These are phyloP conservation scores for Tetraselmis striata DNA, from an alignment of 139 green algal genomes.

Conservation along the genomic window DNA sequence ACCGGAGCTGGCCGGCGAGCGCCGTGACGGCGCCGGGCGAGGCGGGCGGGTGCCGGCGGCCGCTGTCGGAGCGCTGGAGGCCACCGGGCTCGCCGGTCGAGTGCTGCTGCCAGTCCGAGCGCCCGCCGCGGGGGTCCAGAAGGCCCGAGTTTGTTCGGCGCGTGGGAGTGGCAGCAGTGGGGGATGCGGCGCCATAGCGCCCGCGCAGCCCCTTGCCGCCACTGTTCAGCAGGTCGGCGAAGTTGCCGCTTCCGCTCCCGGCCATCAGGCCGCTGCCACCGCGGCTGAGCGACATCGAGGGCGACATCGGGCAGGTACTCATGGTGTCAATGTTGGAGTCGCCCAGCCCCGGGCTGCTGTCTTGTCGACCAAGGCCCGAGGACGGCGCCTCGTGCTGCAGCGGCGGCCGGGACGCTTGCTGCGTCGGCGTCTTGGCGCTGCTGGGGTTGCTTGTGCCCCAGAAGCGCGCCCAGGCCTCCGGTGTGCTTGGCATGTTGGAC, in stretches of 20 bases:
- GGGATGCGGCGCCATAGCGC: background rate
- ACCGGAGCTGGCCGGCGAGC: background rate
- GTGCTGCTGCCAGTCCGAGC: background rate
- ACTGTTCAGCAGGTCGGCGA: background rate
- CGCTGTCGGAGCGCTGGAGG: background rate
- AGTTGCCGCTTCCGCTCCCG: background rate
- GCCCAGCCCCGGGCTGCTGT: background rate
- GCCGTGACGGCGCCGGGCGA: background rate
- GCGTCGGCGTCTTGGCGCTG: background rate
- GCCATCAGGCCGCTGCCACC: background rate
- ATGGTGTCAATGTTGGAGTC: background rate
- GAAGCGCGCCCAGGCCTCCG: background rate
- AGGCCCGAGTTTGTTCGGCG: background rate
- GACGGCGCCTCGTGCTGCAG: background rate
- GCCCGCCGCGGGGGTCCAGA: too few relatives aligned
- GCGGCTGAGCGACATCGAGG: background rate
- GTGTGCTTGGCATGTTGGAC: background rate
- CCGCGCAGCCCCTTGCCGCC: background rate
- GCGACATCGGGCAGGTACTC: background rate
- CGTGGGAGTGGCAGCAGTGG: background rate
- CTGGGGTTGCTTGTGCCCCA: background rate
- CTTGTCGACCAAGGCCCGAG: background rate
- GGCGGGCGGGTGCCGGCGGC: too few relatives aligned
- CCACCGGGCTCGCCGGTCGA: background rate
- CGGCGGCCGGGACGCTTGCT: background rate